Conservation (phyloP, 106 monocot genomes). For the Dendrobium huoshanense region DNA sequence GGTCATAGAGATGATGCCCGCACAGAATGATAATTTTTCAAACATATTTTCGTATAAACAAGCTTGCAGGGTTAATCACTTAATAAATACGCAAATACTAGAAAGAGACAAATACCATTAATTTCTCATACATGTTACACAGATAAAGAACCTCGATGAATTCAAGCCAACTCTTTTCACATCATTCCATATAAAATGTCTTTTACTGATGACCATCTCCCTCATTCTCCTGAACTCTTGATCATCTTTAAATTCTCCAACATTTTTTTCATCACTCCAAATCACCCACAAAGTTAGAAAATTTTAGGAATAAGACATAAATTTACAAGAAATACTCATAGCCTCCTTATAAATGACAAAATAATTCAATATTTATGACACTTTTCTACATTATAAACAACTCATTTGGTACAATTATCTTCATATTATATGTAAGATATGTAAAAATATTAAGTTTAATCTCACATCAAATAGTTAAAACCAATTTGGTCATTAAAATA, state of each 20-base stretch:
- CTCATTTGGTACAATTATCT: neutral
- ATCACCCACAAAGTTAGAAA: neutral
- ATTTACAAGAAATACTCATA: neutral
- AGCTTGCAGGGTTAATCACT: neutral
- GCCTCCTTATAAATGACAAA: neutral
- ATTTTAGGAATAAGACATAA: neutral
- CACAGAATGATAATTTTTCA: too few species aligned
- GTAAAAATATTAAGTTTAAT: neutral
- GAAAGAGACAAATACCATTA: neutral
- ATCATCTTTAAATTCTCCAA: conserved; percentile 1
- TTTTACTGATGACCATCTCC: neutral
- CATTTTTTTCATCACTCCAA: neutral
- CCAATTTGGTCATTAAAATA: neutral
- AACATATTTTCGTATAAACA: too few species aligned
- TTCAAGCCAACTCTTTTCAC: neutral
- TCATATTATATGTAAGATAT: neutral
- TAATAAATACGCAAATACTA: neutral
- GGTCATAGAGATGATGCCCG: too few species aligned
- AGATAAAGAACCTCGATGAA: neutral
- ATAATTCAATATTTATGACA: neutral
- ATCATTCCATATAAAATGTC: neutral
- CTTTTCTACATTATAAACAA: neutral
- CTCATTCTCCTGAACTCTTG: neutral
- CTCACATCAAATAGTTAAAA: neutral
- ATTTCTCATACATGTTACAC: neutral